Base-by-base conservation (phyloP, 768 basidiomycete species). In the Polyporus arcularius region DNA sequence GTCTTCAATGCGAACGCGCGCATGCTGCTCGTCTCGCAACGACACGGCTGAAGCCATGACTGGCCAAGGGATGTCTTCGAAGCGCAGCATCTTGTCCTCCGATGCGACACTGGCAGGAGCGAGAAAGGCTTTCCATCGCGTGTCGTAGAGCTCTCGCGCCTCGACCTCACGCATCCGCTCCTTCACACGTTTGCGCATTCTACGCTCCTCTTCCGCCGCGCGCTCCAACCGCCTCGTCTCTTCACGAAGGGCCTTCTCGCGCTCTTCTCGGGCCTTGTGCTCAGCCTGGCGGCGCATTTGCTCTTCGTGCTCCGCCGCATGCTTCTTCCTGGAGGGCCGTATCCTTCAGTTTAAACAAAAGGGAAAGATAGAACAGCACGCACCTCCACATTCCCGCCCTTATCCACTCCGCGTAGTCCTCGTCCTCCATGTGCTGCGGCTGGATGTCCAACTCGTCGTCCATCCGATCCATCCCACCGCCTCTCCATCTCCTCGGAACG, bases 371-470 rank as follows among this genome's bases (percentile, higher is more conserved):
- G 12, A 18, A 42, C 12, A 18, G 4, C 18, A 74, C 84, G 42
- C 61, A 87, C 84, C 85, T 83, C 79, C 91, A 94, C 90, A 97
- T 96, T 49, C 92, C 92, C 28, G 81, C 74, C 63, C 94, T 78
- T 53, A 96, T 76, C 90, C 91, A 96, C 67, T 93, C 91, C 1
- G 89, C 84, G 65, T 96, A 96, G 61, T 92, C 88, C 65, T 95
- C 89, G 8, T 95, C 93, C 61, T 88, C 87, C 89, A 96, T 89
- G 50, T 71, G 64, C 49, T 67, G 71, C 31, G 79, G 78, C 60
- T 84, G 73, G 5, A 73, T 66, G 16, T 68, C 65, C 3, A 83
- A 66, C 74, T 79, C 70, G 72, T 75, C 66, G 71, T 85, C 72
- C 75, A 66, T 78, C 73, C 31, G 74, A 74, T 64, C 80, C 77